These are phyloP conservation scores for Phytophthora cryptogea DNA, from an alignment of 352 stramenopile species.

Conservation along the genomic window DNA sequence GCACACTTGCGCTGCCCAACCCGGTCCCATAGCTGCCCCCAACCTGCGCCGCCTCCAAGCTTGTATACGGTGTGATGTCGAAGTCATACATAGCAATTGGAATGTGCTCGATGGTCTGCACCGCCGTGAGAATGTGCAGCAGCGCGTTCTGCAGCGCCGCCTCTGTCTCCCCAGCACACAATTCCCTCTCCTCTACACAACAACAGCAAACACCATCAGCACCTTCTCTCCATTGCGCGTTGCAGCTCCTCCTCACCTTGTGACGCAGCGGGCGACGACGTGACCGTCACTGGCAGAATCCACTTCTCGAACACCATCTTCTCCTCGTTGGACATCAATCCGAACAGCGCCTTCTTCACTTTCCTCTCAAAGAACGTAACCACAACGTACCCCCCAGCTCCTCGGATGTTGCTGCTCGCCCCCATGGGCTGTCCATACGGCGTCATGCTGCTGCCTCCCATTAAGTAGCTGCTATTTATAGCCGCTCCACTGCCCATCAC, in stretches of 20 bases:
- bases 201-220: constrained; percentile 5
- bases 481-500: constrained; percentile 11
- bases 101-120: constrained; percentile 84
- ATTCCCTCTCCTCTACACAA: constrained; percentile 45
- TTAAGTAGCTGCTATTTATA: constrained; percentile 25
- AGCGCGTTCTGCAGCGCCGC: constrained; percentile 65
- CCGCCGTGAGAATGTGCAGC: constrained; percentile 72
- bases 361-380: constrained; percentile 83
- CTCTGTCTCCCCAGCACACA: constrained; percentile 64
- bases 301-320: constrained; percentile 89
- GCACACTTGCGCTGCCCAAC: constrained; percentile 41
- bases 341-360: constrained; percentile 84
- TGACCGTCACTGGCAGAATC: constrained; percentile 71
- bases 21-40: constrained; percentile 43
- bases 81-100: constrained; percentile 86
- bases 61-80: constrained; percentile 66
- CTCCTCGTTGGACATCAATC: constrained; percentile 85
- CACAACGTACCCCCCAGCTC: constrained; percentile 52
- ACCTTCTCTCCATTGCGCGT: background rate
- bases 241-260: constrained; percentile 30
- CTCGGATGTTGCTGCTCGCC: constrained; percentile 28
- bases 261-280: constrained; percentile 43
- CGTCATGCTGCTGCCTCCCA: constrained; percentile 26
- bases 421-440: constrained; percentile 36
- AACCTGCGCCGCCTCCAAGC: constrained; percentile 52